These are phyloP conservation scores for Colletotrichum tamarilloi DNA, from an alignment of 2,329 filamentous ascomycete species.

Conservation along the genomic window DNA sequence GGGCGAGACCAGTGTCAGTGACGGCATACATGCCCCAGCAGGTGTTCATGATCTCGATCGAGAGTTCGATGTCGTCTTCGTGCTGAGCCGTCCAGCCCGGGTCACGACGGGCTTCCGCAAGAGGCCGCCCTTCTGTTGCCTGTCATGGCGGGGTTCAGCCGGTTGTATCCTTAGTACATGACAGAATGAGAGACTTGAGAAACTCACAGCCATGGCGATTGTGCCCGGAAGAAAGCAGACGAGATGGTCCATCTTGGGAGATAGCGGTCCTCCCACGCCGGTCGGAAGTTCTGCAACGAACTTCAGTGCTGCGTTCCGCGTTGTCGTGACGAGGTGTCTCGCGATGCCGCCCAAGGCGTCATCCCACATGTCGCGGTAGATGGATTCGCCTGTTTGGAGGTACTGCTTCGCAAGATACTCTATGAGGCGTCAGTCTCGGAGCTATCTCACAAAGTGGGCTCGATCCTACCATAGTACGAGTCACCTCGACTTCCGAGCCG, in stretches of 20 bases:
- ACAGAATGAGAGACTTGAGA: neutral
- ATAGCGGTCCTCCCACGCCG: constrained; percentile 74
- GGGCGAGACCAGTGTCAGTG: constrained; percentile 87
- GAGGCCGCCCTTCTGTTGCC: constrained; percentile 80
- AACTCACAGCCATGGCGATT: constrained; percentile 77
- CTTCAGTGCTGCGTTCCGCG: constrained; percentile 80
- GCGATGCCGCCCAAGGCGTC: constrained; percentile 86
- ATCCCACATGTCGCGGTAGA: constrained; percentile 94
- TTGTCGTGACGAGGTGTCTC: constrained; percentile 92
- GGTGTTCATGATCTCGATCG: constrained; percentile 91
- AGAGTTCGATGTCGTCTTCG: constrained; percentile 87
- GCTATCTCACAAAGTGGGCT: no score
- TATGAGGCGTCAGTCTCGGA: neutral
- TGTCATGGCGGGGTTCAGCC: constrained; percentile 35
- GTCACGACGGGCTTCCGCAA: constrained; percentile 78
- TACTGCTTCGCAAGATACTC: constrained; percentile 99
- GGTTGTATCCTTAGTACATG: neutral
- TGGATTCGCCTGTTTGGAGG: constrained; percentile 86
- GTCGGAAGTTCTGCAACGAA: constrained; percentile 86
- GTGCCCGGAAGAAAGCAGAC: constrained; percentile 98
- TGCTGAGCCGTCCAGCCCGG: constrained; percentile 80
- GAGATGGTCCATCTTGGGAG: constrained; percentile 96
- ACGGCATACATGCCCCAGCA: constrained; percentile 98
- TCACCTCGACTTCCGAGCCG: constrained; percentile 93
- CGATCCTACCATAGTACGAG: constrained; percentile 77